Percentiles rank a stretch among this genome's conserved stretches.
Conservation (phyloP, 164 flowering plant genomes). For the Berberis vulgaris region DNA sequence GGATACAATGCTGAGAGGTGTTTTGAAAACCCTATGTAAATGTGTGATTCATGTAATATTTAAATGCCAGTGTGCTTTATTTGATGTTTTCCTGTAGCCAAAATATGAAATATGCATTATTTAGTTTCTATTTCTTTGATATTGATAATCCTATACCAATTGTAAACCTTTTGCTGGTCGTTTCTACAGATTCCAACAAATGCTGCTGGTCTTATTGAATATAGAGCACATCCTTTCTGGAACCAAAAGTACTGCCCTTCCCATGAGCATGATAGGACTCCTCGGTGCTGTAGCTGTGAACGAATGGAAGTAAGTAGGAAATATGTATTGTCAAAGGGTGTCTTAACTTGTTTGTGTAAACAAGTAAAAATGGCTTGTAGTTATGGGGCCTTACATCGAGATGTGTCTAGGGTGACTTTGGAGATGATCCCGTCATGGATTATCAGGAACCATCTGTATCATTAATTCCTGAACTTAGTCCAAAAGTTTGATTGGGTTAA, state of each 20-base stretch:
- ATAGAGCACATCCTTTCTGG: conserved; percentile 95
- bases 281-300: conserved; percentile 93
- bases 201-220: conserved; percentile 78
- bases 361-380: too few species aligned
- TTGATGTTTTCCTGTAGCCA: not conserved
- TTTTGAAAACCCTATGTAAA: too few species aligned
- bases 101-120: not conserved
- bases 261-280: conserved; percentile 78
- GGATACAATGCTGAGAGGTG: too few species aligned
- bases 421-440: too few species aligned
- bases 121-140: not conserved
- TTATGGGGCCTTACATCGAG: too few species aligned
- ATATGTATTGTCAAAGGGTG: not conserved
- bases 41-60: too few species aligned
- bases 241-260: conserved; percentile 80
- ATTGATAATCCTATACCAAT: not conserved
- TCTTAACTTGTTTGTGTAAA: not conserved
- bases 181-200: conserved; percentile 76
- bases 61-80: not conserved
- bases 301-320: conserved; percentile 72
- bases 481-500: too few species aligned
- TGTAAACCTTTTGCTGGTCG: conserved; percentile 5
- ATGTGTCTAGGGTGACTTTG: too few species aligned
- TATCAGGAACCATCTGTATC: too few species aligned
- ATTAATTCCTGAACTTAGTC: too few species aligned